A percentile compares a stretch with the other conserved stretches of the same genome.
Evolutionary conservation across 352 stramenopile genomes (phyloP).

Genomic region (Lagenidium sp.): DNA sequence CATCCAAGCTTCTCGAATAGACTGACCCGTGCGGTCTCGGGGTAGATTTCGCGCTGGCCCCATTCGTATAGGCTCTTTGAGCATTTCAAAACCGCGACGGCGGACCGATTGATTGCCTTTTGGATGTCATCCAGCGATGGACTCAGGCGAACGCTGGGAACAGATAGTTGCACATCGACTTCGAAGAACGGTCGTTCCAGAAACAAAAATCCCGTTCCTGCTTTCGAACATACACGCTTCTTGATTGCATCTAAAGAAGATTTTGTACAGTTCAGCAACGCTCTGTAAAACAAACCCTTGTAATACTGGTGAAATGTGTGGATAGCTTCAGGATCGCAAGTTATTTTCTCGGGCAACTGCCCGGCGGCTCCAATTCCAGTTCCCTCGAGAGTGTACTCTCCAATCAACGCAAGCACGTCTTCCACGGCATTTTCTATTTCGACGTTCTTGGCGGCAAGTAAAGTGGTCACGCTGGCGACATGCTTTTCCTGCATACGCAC

Average conservation of each 20-base stretch:
- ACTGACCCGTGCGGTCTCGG: conserved; percentile 34
- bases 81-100: conserved; percentile 73
- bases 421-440: conserved; percentile 85
- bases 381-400: conserved; percentile 55
- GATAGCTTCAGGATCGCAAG: conserved; percentile 28
- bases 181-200: conserved; percentile 82
- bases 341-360: conserved; percentile 1
- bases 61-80: conserved; percentile 75
- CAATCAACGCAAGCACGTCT: conserved; percentile 60
- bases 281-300: conserved; percentile 73
- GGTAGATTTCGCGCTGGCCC: conserved; percentile 56
- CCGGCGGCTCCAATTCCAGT: background rate
- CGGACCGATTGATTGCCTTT: conserved; percentile 73
- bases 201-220: conserved; percentile 72
- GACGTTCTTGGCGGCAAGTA: conserved; percentile 72
- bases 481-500: conserved; percentile 76
- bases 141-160: conserved; percentile 71
- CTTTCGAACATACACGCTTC: conserved; percentile 73
- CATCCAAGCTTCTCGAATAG: conserved; percentile 82
- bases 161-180: conserved; percentile 71
- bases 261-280: conserved; percentile 74
- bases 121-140: conserved; percentile 83
- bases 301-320: conserved; percentile 63
- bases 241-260: conserved; percentile 76
- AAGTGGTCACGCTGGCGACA: conserved; percentile 41